phyloP scores from a whole-genome alignment of 2,329 filamentous ascomycete species.

The Ceratocystis cacaofunesta region DNA sequence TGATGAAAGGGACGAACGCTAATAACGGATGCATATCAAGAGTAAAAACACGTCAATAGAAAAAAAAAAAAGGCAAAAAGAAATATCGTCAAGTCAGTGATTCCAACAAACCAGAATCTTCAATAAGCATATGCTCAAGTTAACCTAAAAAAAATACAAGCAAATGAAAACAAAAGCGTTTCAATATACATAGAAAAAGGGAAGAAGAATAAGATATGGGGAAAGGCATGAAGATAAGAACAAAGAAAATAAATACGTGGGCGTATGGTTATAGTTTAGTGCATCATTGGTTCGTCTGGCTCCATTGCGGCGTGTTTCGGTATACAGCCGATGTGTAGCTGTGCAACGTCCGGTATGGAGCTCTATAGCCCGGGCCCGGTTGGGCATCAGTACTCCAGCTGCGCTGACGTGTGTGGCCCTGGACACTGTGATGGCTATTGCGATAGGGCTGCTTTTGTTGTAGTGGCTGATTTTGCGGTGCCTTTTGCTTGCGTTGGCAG shows the following conservation, averaged over 20 bases:
- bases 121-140: not conserved
- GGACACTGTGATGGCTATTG: not conserved
- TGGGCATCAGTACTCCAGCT: constrained; percentile 24
- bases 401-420: constrained; percentile 25
- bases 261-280: not conserved
- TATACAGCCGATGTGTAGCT: constrained; percentile 46
- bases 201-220: constrained; percentile 4
- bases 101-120: not conserved
- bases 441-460: not conserved
- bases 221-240: constrained; percentile 7
- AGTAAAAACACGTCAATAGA: not conserved
- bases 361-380: constrained; percentile 13
- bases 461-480: not conserved
- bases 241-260: constrained; percentile 4
- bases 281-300: constrained; percentile 22
- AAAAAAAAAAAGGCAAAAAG: not conserved
- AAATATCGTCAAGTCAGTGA: not conserved
- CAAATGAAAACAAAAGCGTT: not conserved
- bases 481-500: constrained; percentile 16
- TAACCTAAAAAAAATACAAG: not conserved
- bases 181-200: constrained; percentile 1
- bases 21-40: not conserved
- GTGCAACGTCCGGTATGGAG: constrained; percentile 39
- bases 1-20: not conserved
- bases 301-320: constrained; percentile 40